Base-by-base conservation (phyloP, 2,329 filamentous ascomycete species). In the Acephala macrosclerotiorum region DNA sequence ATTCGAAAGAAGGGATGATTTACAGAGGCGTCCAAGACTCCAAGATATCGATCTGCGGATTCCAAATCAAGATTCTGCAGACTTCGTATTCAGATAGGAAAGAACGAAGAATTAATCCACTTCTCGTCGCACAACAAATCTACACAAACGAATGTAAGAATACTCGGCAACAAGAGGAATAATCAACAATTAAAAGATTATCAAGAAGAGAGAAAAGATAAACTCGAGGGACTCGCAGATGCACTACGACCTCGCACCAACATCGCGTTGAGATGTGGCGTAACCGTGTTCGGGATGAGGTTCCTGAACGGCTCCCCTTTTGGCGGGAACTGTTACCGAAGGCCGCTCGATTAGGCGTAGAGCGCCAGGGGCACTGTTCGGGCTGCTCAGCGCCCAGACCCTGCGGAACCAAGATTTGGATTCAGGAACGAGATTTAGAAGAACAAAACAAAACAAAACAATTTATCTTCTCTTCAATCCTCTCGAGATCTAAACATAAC, bases 51-150 rank as follows among this genome's bases (percentile, higher is more conserved):
- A 53, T 53, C 26, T 53, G 14, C 49, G 26, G 26, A 25, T 35
- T 57, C 35, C 55, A 57, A 57, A 57, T 35, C 33, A 57, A 38
- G 55, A 36, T 38, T 26, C 55, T 57, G 55, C 55, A 57, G 35
- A 25, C 35, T 40, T 57, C 55, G 55, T 57, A 57, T 57, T 38
- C 33, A 38, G n/a, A 57, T 36, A 38, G 35, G 55, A 57, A 57
- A 36, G 55, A 57, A 7, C 55, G 55, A 55, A 55, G 8, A 40
- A 8, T 22, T 12, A 53, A 22, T 49, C 20, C 18, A 49, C 14
- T 26, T 20, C 26, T 55, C 51, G 5, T 26, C 55, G 29, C 22
- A 38, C 18, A 57, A 53, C 4, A 4, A 33, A 33, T 33, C 29
- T 33, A 33, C 4, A 33, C n/a, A 57, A 57, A 57, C 55, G 55